A percentile compares a stretch with the other conserved stretches of the same genome.
These are phyloP conservation scores for Aspergillaceae sp. DNA, from an alignment of 2,329 filamentous ascomycete species.

Conservation along the genomic window DNA sequence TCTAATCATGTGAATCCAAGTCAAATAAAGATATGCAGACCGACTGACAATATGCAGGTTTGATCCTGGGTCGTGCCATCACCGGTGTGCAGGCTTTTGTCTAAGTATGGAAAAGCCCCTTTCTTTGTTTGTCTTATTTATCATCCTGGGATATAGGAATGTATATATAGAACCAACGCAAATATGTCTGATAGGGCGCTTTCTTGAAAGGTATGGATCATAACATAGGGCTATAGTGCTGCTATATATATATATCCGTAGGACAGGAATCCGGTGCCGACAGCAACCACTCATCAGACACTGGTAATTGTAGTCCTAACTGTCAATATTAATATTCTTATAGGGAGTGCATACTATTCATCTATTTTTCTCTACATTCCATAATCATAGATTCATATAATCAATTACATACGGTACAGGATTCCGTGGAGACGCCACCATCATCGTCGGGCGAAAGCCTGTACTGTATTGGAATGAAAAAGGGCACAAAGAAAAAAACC, in stretches of 20 bases:
- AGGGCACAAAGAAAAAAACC: no score
- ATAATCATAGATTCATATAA: no score
- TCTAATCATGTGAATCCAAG: neutral
- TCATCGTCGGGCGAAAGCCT: no score
- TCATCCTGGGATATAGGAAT: neutral
- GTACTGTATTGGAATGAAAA: no score
- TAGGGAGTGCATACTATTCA: no score
- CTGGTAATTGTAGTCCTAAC: no score
- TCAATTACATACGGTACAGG: no score
- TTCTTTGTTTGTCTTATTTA: neutral
- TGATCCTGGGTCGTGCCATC: constrained; percentile 61
- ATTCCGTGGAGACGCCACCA: no score
- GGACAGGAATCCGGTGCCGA: neutral
- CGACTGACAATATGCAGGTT: constrained; percentile 37
- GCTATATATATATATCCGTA: neutral
- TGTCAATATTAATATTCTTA: no score
- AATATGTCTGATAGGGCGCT: neutral
- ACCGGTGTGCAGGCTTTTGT: constrained; percentile 74
- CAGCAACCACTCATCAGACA: no score
- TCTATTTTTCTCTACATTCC: no score
- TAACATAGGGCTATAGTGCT: neutral
- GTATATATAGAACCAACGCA: neutral
- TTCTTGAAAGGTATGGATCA: neutral
- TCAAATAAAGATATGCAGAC: no score
- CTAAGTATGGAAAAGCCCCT: constrained; percentile 30